These are phyloP conservation scores for Kazachstania viticola DNA, from an alignment of 805 yeast genomes.

Conservation along the genomic window DNA sequence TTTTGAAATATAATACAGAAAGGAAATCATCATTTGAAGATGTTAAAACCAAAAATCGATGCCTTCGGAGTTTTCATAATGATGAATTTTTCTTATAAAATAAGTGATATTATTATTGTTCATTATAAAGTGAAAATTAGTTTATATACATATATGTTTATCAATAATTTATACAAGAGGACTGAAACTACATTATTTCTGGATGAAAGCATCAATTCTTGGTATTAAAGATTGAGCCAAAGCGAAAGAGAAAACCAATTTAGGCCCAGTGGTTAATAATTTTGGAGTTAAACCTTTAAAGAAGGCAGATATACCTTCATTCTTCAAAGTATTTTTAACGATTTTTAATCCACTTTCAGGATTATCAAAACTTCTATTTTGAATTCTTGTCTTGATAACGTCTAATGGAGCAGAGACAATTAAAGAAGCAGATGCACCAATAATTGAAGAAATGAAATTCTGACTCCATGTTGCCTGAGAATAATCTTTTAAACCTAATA, in stretches of 20 bases:
- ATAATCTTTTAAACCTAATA: constrained; percentile 78
- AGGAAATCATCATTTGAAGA: too few relatives aligned
- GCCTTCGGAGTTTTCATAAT: too few relatives aligned
- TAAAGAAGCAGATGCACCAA: constrained; percentile 93
- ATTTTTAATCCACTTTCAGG: constrained; percentile 91
- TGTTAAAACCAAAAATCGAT: too few relatives aligned
- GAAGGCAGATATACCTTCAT: constrained; percentile 83
- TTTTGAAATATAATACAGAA: too few relatives aligned
- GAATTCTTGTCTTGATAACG: constrained; percentile 96
- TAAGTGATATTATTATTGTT: background rate
- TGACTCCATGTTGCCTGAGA: constrained; percentile 88
- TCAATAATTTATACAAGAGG: too few relatives aligned
- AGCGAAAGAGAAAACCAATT: constrained; percentile 95
- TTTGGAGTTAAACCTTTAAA: constrained; percentile 97
- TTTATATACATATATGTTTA: too few relatives aligned
- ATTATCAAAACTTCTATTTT: constrained; percentile 89
- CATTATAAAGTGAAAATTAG: background rate
- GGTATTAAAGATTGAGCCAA: constrained; percentile 95
- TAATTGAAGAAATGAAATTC: constrained; percentile 87
- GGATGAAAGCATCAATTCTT: constrained; percentile 69
- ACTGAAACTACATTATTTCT: too few relatives aligned
- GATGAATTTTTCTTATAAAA: too few relatives aligned
- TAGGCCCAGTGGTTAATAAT: constrained; percentile 94
- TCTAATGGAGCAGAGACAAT: constrained; percentile 96
- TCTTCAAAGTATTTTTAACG: constrained; percentile 81